Evolutionary conservation across 106 monocot genomes (phyloP), one percentile per base, ranked within the genome.

Genomic region (Phalaenopsis equestris): DNA sequence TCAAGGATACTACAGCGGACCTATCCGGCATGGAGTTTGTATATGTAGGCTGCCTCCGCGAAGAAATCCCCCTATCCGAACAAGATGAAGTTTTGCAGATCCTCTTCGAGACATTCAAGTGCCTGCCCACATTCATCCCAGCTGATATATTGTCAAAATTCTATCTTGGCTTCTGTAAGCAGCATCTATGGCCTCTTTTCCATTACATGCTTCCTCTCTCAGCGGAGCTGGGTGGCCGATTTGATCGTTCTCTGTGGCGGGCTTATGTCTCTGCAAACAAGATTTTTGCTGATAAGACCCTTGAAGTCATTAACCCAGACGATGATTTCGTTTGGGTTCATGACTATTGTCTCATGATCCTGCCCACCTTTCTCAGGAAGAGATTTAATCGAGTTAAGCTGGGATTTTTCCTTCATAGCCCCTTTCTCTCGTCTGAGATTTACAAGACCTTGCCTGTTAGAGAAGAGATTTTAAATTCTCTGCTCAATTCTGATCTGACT

Each of bases 11-110:
- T 64, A 77, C 84, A 41, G 74, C 12, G 41, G 96, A 93, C 16
- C 90, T 91, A 0, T 91, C 91, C 36, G 93, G 90, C 83, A 96
- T 93, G 96, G 93, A 93, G 81, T 74, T 89, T 77, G 39, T 84
- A 77, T 87, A 86, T 67, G 82, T 89, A 8, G 89, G 89, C 24
- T 87, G 82, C 64, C 86, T 89, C 3, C 84, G 86, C 19, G 84
- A 84, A 7, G 86, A 86, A 48, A 80, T 86, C 11, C 82, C 84
- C 39, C 21, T 42, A 7, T 36, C 80, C 10, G 89, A 89, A 8
- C 89, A 89, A 42, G 89, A 89, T 19, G 83, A 77, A 45, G 86
- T 89, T 38, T 78, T 79, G 37, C 83, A 82, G 72, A 70, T 47
- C 46, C 88, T 89, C 23, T 84, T 89, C 16, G 89, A 89, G 39